Evolutionary conservation across 2,329 filamentous ascomycete genomes (phyloP), one percentile per base, ranked within the genome.

Genomic region (Cercospora berteroae): DNA sequence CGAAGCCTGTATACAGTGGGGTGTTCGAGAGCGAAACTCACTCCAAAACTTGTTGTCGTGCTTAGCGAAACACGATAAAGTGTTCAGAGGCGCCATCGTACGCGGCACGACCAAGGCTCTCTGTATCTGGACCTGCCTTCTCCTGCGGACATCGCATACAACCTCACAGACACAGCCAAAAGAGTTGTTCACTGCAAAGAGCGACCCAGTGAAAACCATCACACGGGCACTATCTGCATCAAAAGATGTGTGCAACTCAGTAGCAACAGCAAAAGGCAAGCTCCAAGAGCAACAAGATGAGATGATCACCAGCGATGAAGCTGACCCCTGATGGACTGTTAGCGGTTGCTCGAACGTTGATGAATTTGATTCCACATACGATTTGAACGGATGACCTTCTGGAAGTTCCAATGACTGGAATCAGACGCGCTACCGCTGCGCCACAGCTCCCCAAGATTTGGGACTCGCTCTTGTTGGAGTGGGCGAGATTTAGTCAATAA

Each of bases 381-480:
- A 68, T 68, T 68, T 68, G 68, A 70, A 70, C 69, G 69, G 69
- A 70, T 70, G 68, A 69, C 64, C 69, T 69, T 68, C 61, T 67
- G 65, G 67, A 67, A 77, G 48, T 55, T 69, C 68, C 59, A 71
- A 56, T 20, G 23, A 66, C 65, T 62, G 70, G 68, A 70, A 70
- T 67, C 63, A 69, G 60, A 68, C 65, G 62, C 67, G 67, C 64
- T 70, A 69, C 63, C 67, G 71, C 58, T 69, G 58, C 60, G 60
- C 66, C 64, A 68, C 69, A 67, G 63, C 55, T 60, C 60, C 60
- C n/a, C n/a, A n/a, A n/a, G n/a, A n/a, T n/a, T n/a, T n/a, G n/a
- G n/a, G n/a, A n/a, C n/a, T 2, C 3, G 29, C 29, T 31, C 29
- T 31, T 27, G 10, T 9, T n/a, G 5, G 16, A 31, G 2, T 1